Percentiles rank a stretch among this genome's conserved stretches.
phyloP scores from a whole-genome alignment of 495 filamentous ascomycete species.

The Tuber umbilicatum region DNA sequence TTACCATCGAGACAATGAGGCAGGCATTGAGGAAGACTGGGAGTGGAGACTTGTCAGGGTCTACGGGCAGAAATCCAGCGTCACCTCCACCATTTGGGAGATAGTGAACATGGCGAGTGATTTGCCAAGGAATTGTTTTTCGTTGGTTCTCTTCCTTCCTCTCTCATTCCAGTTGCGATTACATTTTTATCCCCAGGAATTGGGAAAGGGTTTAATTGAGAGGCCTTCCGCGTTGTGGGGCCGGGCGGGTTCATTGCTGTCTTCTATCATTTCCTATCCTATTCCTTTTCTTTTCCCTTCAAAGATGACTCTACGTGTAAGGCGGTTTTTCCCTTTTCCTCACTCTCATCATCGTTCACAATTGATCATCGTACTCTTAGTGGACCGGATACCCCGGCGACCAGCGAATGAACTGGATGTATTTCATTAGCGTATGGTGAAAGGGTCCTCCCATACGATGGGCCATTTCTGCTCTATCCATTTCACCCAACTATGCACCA shows the following conservation, averaged over 20 bases:
- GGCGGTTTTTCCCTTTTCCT: constrained; percentile 13
- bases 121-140: not conserved
- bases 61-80: constrained; percentile 20
- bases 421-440: not conserved
- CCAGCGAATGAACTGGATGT: not conserved
- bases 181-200: not conserved
- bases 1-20: constrained; percentile 83
- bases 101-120: not conserved
- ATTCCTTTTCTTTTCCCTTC: constrained; percentile 7
- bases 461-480: not conserved
- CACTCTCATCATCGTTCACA: not conserved
- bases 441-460: not conserved
- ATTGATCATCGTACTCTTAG: not conserved
- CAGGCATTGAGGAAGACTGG: constrained; percentile 76
- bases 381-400: not conserved
- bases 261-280: constrained; percentile 11
- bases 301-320: constrained; percentile 10
- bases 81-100: not conserved
- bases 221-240: not conserved
- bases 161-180: not conserved
- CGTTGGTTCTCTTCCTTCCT: constrained; percentile 4
- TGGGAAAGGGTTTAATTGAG: not conserved
- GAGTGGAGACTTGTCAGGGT: constrained; percentile 61
- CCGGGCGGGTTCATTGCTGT: constrained; percentile 10
- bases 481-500: not conserved